These are phyloP conservation scores for Phascolomyces articulosus DNA, from an alignment of 371 early-diverging fungal genomes.

Conservation along the genomic window DNA sequence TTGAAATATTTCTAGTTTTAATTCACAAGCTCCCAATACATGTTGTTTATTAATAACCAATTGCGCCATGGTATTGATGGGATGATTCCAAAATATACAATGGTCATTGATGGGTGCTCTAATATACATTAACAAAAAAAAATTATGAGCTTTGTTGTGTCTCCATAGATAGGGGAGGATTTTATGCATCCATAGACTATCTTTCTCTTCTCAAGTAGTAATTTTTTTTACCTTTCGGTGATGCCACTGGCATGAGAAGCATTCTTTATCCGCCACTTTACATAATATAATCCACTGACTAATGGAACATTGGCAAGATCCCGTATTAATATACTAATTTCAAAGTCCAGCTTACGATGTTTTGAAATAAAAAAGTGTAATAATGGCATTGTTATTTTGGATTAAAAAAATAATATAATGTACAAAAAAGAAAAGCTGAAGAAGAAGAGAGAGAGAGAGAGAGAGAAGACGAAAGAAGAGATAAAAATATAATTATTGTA, in stretches of 20 bases:
- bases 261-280: slow-evolving; percentile 64
- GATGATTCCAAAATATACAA: slow-evolving; percentile 54
- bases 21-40: slow-evolving; percentile 58
- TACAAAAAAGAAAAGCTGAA: neutral
- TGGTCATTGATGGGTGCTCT: slow-evolving; percentile 64
- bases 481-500: too few relatives aligned
- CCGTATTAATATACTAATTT: slow-evolving; percentile 48
- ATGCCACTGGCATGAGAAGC: slow-evolving; percentile 45
- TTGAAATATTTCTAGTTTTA: slow-evolving; percentile 58
- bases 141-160: too few relatives aligned
- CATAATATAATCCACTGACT: slow-evolving; percentile 66
- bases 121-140: neutral
- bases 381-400: slow-evolving; percentile 23
- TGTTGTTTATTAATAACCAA: slow-evolving; percentile 62
- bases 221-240: slow-evolving; percentile 46
- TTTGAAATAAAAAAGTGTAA: slow-evolving; percentile 57
- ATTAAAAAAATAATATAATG: too few relatives aligned
- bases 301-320: slow-evolving; percentile 70
- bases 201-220: neutral
- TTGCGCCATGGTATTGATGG: slow-evolving; percentile 43
- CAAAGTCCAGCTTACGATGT: slow-evolving; percentile 60
- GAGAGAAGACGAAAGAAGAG: neutral
- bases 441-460: slow-evolving; percentile 6
- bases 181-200: too few relatives aligned
- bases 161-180: too few relatives aligned